These are phyloP conservation scores for Dipteronia dyeriana DNA, from an alignment of 345 rosid genomes.

Conservation along the genomic window DNA sequence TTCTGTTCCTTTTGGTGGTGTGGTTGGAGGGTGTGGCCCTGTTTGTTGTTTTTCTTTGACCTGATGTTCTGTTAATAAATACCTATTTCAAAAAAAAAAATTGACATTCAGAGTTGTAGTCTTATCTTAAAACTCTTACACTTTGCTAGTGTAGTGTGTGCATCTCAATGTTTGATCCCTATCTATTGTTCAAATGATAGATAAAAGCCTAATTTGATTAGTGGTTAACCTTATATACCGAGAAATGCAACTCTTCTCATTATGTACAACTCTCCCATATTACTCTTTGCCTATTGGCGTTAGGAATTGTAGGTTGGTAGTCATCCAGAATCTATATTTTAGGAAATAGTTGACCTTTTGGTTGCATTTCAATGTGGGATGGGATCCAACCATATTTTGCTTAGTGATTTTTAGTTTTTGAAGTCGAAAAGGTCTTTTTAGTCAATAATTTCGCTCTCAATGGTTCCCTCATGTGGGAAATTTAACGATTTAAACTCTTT, in stretches of 20 bases:
- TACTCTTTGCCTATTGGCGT: background rate
- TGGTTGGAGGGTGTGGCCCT: no score
- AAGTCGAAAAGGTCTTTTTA: background rate
- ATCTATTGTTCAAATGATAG: background rate
- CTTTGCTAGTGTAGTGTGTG: background rate
- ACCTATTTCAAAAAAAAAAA: no score
- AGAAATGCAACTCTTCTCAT: background rate
- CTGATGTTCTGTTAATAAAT: no score
- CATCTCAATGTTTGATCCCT: background rate
- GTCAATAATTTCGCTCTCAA: no score
- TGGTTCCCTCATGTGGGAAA: background rate
- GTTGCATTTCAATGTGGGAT: background rate
- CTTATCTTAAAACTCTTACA: no score
- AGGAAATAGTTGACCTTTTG: background rate
- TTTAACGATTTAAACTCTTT: background rate
- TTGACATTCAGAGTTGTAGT: background rate
- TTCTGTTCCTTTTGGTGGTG: no score
- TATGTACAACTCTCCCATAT: background rate
- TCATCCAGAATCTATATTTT: background rate
- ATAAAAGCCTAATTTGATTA: background rate
- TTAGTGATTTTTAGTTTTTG: background rate
- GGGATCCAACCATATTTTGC: background rate
- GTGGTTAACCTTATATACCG: background rate
- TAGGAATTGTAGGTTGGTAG: background rate
- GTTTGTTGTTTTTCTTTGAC: no score